phyloP scores from a whole-genome alignment of 345 rosid species.

The Noccaea caerulescens region DNA sequence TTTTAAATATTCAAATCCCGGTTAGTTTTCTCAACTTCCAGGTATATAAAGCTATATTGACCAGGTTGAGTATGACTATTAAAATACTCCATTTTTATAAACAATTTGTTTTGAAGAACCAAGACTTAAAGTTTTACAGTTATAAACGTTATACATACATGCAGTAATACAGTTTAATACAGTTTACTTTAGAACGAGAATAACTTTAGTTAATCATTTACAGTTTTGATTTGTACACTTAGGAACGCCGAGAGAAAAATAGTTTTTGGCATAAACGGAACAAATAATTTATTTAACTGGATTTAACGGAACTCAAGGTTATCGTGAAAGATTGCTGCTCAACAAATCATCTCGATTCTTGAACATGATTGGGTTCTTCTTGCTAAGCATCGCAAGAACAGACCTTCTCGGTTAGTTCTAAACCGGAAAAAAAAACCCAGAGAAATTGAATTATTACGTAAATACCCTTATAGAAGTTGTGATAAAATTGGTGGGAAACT shows the following conservation, averaged over 20 bases:
- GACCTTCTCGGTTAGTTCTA: constrained; percentile 19
- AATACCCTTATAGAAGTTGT: constrained; percentile 24
- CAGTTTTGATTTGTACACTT: neutral
- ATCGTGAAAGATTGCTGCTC: neutral
- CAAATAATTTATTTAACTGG: neutral
- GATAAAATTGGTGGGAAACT: constrained; percentile 43
- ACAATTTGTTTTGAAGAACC: too few relatives aligned
- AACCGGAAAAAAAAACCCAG: constrained; percentile 15
- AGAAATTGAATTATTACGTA: constrained; percentile 3
- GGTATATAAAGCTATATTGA: too few relatives aligned
- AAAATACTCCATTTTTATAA: too few relatives aligned
- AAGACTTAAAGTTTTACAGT: too few relatives aligned
- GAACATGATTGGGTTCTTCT: neutral
- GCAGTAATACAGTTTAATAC: too few relatives aligned
- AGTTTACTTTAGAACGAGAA: too few relatives aligned
- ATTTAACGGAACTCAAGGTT: neutral
- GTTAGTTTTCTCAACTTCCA: too few relatives aligned
- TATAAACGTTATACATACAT: too few relatives aligned
- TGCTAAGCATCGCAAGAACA: too few relatives aligned
- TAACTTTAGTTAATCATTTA: too few relatives aligned
- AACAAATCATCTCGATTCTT: neutral
- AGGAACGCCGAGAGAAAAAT: neutral
- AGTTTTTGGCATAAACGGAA: neutral
- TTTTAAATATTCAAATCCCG: too few relatives aligned
- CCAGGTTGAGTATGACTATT: too few relatives aligned